Evolutionary conservation across 2,329 filamentous ascomycete genomes (phyloP), one percentile per base, ranked within the genome.

Genomic region (Lojkania enalia): DNA sequence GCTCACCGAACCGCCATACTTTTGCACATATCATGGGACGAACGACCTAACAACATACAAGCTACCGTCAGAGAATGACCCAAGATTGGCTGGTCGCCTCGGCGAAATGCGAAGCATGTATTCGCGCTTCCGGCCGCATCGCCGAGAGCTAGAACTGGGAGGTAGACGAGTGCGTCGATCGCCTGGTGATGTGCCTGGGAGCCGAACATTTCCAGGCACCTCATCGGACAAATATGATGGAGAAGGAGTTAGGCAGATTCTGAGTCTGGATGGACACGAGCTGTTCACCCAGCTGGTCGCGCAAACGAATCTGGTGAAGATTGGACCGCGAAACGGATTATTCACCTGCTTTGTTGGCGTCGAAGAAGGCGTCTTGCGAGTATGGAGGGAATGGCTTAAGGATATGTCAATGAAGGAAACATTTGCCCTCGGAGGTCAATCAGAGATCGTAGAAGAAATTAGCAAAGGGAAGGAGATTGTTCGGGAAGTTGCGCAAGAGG

Each of bases 221-320:
- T 51, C 52, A 13, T 50, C 54, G 41, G 64, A 65, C 35, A 55
- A 45, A 18, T 57, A 60, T 43, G 55, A 62, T 20, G 68, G 72
- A 20, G 72, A 77, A 19, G 66, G 74, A 5, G 79, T 85, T 1
- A 77, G 73, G 12, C 80, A 87, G 46, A 79, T 79, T 6, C 64
- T 92, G 31, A 74, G 76, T 35, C 73, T 94, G 1, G 88, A 91
- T 52, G 78, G 79, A 1, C 78, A 82, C 49, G 87, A 90, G 67
- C 71, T 83, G 14, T 91, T 92, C 63, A 83, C 85, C 1, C 88
- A 94, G 68, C 76, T 94, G 9, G 86, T 85, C 61, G 79, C 82
- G 4, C 75, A 82, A 18, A 81, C 81, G 5, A 88, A 84, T 58
- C 69, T 95, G 27, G 84, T 89, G 48, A 85, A 85, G 61, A 73